These are phyloP conservation scores for Cymbidium sinense DNA, from an alignment of 106 monocot species.

Conservation along the genomic window DNA sequence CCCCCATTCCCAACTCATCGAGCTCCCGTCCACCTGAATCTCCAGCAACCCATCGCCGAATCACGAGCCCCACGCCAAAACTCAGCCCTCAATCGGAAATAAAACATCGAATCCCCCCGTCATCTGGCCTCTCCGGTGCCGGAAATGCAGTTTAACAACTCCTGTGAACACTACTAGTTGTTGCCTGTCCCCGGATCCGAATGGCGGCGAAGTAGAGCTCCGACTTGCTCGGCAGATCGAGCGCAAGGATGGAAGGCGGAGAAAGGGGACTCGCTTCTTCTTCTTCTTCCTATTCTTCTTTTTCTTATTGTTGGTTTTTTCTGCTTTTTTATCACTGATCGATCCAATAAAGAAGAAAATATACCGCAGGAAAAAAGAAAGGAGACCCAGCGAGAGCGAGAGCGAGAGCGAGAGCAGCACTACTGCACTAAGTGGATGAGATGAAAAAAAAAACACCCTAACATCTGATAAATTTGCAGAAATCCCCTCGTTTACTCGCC, in stretches of 20 bases:
- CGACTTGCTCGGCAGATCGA: background rate
- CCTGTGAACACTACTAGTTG: background rate
- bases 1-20: background rate
- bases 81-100: background rate
- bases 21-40: background rate
- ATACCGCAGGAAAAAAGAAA: background rate
- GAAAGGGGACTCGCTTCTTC: constrained; percentile 3
- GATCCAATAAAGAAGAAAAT: constrained; percentile 5
- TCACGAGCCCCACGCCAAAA: background rate
- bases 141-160: constrained; percentile 10
- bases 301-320: background rate
- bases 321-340: background rate
- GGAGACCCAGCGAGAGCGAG: no score
- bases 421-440: background rate
- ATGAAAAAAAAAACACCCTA: constrained; percentile 4
- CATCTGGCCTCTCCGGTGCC: background rate
- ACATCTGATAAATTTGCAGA: background rate
- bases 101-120: background rate
- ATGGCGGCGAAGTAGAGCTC: constrained; percentile 7
- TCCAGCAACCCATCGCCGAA: background rate
- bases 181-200: background rate
- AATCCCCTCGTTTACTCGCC: background rate
- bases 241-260: background rate
- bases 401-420: constrained; percentile 1
- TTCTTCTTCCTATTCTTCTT: constrained; percentile 1